Conservation (phyloP, 768 basidiomycete species). For the Suillus alpinus region DNA sequence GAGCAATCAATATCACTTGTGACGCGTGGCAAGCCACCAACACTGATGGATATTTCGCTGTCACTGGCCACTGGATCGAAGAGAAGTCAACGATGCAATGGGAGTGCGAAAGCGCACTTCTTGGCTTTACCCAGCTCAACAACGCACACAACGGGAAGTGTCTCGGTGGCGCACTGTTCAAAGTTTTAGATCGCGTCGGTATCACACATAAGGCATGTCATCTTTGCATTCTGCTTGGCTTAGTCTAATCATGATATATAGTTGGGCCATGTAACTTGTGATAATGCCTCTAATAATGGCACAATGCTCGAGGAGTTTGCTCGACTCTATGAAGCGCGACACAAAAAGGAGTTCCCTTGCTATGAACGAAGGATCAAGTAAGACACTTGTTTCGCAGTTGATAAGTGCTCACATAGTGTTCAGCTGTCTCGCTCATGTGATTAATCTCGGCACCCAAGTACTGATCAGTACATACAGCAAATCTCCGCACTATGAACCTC, state of each 20-base stretch:
- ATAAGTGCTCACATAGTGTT: not conserved
- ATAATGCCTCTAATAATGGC: conserved; percentile 36
- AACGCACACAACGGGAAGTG: conserved; percentile 33
- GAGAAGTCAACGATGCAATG: conserved; percentile 24
- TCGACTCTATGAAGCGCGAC: not conserved
- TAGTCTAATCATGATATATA: not conserved
- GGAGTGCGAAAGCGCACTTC: conserved; percentile 28
- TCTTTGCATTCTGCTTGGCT: not conserved
- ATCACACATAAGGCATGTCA: conserved; percentile 26
- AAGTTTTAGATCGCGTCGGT: conserved; percentile 25
- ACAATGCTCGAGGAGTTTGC: conserved; percentile 34
- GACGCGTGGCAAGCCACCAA: conserved; percentile 42
- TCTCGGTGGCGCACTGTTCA: conserved; percentile 34
- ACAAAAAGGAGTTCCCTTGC: not conserved
- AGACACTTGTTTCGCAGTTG: too few species aligned
- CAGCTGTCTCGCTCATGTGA: conserved; percentile 33
- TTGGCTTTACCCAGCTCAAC: conserved; percentile 39
- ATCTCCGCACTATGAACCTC: not conserved
- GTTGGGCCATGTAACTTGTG: conserved; percentile 31
- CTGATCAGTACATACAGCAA: conserved; percentile 15
- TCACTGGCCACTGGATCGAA: conserved; percentile 40
- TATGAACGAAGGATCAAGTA: not conserved
- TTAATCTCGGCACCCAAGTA: conserved; percentile 33
- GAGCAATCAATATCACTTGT: conserved; percentile 34
- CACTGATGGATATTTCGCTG: conserved; percentile 35